Conservation (phyloP, 2,329 filamentous ascomycete species). For the Hypocrella siamensis region DNA sequence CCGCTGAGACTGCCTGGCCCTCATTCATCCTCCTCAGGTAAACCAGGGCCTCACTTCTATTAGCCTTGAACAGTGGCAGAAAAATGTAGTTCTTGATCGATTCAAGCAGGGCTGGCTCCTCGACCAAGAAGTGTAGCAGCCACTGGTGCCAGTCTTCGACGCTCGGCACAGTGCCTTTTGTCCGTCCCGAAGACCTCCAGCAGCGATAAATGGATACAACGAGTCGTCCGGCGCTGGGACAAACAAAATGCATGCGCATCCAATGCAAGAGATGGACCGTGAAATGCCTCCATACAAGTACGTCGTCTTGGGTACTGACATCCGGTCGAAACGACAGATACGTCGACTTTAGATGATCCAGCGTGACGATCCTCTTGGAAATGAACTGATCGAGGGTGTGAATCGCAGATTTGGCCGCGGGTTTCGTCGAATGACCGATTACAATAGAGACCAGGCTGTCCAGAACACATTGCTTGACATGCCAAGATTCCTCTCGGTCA, state of each 20-base stretch:
- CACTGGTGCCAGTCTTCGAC: slow-evolving; percentile 38
- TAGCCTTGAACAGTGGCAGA: slow-evolving; percentile 43
- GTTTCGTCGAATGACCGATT: slow-evolving; percentile 41
- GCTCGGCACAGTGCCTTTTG: slow-evolving; percentile 11
- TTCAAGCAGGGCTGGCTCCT: slow-evolving; percentile 38
- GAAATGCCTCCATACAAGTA: slow-evolving; percentile 33
- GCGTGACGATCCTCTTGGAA: slow-evolving; percentile 38
- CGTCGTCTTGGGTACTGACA: slow-evolving; percentile 1
- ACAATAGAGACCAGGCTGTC: slow-evolving; percentile 42
- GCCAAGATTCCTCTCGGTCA: slow-evolving; percentile 16
- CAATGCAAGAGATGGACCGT: slow-evolving; percentile 33
- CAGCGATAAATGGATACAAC: slow-evolving; percentile 39
- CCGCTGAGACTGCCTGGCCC: slow-evolving; percentile 27
- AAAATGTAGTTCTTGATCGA: slow-evolving; percentile 50
- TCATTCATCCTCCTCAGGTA: slow-evolving; percentile 46
- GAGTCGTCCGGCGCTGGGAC: slow-evolving; percentile 44
- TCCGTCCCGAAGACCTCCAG: slow-evolving; percentile 20
- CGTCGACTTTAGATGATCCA: slow-evolving; percentile 26
- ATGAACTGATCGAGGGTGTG: slow-evolving; percentile 52
- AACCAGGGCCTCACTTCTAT: slow-evolving; percentile 33
- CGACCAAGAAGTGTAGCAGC: slow-evolving; percentile 33
- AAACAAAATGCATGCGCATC: slow-evolving; percentile 42
- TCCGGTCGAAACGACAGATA: slow-evolving; percentile 24
- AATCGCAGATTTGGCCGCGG: slow-evolving; percentile 54
- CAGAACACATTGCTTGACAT: slow-evolving; percentile 30